Evolutionary conservation across 768 basidiomycete genomes (phyloP).

Genomic region (Psilocybe subaeruginosa): DNA sequence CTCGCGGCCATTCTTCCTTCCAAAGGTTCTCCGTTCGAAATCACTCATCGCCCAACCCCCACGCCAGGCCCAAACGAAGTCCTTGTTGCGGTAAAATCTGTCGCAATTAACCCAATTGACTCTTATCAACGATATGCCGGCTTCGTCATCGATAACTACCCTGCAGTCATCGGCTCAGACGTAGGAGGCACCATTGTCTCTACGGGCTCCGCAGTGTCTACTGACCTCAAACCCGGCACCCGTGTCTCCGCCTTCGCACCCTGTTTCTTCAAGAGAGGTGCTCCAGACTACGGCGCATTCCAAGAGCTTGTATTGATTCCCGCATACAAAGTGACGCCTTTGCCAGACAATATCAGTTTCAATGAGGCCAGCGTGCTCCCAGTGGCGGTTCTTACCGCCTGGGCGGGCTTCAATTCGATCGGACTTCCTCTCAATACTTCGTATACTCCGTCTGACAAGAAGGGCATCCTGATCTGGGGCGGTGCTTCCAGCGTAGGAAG

Average conservation of each 20-base stretch:
- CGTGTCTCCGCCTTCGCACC: not conserved
- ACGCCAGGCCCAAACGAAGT: not conserved
- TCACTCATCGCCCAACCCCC: not conserved
- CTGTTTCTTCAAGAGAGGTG: not conserved
- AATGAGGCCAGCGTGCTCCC: not conserved
- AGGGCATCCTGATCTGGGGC: not conserved
- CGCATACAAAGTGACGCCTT: not conserved
- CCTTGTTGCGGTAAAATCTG: not conserved
- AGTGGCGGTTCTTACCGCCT: not conserved
- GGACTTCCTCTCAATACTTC: not conserved
- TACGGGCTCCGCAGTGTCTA: not conserved
- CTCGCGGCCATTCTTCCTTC: too few species aligned
- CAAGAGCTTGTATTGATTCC: not conserved
- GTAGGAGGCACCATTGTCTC: not conserved
- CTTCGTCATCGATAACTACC: not conserved
- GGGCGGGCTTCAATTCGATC: not conserved
- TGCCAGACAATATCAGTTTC: not conserved
- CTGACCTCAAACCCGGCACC: not conserved
- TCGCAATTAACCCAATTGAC: not conserved
- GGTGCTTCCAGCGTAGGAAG: not conserved
- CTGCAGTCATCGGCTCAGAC: not conserved
- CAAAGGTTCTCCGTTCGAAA: too few species aligned
- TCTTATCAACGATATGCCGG: not conserved
- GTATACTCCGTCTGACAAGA: not conserved
- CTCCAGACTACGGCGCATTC: not conserved